These are phyloP conservation scores for Dactylis glomerata DNA, from an alignment of 176 grass and related monocot genomes.

Conservation along the genomic window DNA sequence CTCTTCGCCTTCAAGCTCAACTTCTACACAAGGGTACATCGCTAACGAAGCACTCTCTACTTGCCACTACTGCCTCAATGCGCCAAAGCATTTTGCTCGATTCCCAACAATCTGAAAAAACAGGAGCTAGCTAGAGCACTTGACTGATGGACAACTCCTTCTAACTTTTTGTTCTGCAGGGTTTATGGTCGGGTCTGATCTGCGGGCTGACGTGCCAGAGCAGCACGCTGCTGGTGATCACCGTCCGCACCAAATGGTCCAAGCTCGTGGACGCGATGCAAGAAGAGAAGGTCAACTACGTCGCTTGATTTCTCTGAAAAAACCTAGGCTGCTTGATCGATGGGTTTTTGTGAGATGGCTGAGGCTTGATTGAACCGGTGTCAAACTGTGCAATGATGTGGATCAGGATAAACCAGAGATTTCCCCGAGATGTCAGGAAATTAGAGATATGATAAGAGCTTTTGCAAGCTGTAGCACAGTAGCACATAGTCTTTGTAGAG, in stretches of 20 bases:
- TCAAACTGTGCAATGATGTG: too few relatives aligned
- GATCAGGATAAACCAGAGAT: too few relatives aligned
- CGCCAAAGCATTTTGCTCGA: background rate
- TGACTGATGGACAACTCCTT: background rate
- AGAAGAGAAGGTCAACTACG: slow-evolving; percentile 29
- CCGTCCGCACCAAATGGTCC: slow-evolving; percentile 57
- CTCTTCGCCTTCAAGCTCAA: slow-evolving; percentile 73
- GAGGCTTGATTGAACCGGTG: too few relatives aligned
- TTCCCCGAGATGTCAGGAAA: too few relatives aligned
- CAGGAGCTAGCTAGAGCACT: background rate
- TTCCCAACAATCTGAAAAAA: background rate
- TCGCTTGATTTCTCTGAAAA: background rate
- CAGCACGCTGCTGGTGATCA: slow-evolving; percentile 56
- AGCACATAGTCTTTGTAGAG: too few relatives aligned
- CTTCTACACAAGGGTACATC: slow-evolving; percentile 40
- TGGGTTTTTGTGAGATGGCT: too few relatives aligned
- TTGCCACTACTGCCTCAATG: too few relatives aligned
- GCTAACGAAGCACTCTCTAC: background rate
- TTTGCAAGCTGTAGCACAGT: too few relatives aligned
- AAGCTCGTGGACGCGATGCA: slow-evolving; percentile 37
- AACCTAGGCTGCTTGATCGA: too few relatives aligned
- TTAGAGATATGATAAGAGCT: too few relatives aligned
- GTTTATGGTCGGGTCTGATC: slow-evolving; percentile 71
- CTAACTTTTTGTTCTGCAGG: slow-evolving; percentile 27
- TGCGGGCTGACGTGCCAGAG: slow-evolving; percentile 66